Evolutionary conservation across 495 filamentous ascomycete species (phyloP).

Genomic region (Letharia lupina): DNA sequence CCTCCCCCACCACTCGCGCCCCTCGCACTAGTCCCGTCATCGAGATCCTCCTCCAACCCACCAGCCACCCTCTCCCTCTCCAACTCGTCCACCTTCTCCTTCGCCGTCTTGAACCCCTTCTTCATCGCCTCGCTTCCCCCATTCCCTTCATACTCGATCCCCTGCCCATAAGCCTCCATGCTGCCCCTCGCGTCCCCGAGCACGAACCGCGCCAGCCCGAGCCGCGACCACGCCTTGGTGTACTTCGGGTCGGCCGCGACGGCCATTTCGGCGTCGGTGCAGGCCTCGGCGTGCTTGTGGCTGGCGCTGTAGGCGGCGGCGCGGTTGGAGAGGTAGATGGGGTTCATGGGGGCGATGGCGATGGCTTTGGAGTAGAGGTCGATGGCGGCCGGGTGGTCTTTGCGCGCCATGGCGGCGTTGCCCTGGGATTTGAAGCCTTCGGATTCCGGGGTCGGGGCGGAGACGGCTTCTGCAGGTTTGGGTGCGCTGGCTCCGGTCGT

Average conservation of each 20-base stretch:
- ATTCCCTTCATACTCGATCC: slow-evolving; percentile 88
- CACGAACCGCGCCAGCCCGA: slow-evolving; percentile 84
- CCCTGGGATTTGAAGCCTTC: slow-evolving; percentile 85
- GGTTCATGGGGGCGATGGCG: slow-evolving; percentile 69
- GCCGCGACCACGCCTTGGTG: slow-evolving; percentile 89
- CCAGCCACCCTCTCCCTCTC: slow-evolving; percentile 38
- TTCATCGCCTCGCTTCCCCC: slow-evolving; percentile 88
- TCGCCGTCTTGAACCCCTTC: slow-evolving; percentile 87
- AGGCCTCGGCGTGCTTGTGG: slow-evolving; percentile 71
- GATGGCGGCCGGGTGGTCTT: slow-evolving; percentile 77
- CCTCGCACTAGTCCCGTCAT: slow-evolving; percentile 34
- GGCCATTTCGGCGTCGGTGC: slow-evolving; percentile 79
- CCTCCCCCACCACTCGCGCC: slow-evolving; percentile 40
- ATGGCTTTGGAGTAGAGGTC: slow-evolving; percentile 79
- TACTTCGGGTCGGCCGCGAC: slow-evolving; percentile 80
- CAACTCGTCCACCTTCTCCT: slow-evolving; percentile 69
- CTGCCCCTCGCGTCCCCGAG: slow-evolving; percentile 80
- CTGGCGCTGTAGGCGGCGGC: slow-evolving; percentile 81
- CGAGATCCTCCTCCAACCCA: slow-evolving; percentile 43
- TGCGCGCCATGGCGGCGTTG: slow-evolving; percentile 86
- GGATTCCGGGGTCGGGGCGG: slow-evolving; percentile 53
- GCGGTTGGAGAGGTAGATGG: slow-evolving; percentile 95
- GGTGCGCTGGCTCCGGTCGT: slow-evolving; percentile 26
- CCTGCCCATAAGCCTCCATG: slow-evolving; percentile 90
- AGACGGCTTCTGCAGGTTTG: slow-evolving; percentile 19